These are phyloP conservation scores for Eremochloa ophiuroides DNA, from an alignment of 176 grass and related monocot species.

Conservation along the genomic window DNA sequence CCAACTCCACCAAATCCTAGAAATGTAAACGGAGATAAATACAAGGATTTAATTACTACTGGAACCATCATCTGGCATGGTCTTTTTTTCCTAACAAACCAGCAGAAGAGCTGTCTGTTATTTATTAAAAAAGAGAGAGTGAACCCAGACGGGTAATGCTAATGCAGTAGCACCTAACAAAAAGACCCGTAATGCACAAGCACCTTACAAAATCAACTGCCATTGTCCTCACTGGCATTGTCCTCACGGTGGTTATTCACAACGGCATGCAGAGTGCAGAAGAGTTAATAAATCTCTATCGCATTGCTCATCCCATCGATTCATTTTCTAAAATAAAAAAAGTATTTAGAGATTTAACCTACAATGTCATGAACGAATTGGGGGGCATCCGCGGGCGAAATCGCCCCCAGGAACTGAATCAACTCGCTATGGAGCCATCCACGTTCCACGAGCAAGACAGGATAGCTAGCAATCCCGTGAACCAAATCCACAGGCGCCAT, in stretches of 20 bases:
- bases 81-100: too few relatives aligned
- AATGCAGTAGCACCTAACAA: too few relatives aligned
- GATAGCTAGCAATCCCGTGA: not conserved
- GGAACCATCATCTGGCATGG: too few relatives aligned
- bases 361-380: not conserved
- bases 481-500: not conserved
- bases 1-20: conserved; percentile 67
- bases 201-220: too few relatives aligned
- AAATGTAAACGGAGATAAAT: not conserved
- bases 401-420: not conserved
- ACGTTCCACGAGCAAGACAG: not conserved
- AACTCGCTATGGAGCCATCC: not conserved
- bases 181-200: too few relatives aligned
- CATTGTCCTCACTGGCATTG: too few relatives aligned
- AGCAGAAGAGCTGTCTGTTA: too few relatives aligned
- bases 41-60: not conserved
- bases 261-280: not conserved
- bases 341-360: not conserved
- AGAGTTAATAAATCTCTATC: too few relatives aligned
- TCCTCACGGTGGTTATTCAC: too few relatives aligned
- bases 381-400: not conserved
- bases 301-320: not conserved
- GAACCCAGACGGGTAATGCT: too few relatives aligned
- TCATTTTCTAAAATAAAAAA: not conserved
- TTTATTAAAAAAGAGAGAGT: too few relatives aligned